Evolutionary conservation across 1,284 basidiomycete species (phyloP), one percentile per base, ranked within the genome.

Genomic region (Cutaneotrichosporon curvatum): DNA sequence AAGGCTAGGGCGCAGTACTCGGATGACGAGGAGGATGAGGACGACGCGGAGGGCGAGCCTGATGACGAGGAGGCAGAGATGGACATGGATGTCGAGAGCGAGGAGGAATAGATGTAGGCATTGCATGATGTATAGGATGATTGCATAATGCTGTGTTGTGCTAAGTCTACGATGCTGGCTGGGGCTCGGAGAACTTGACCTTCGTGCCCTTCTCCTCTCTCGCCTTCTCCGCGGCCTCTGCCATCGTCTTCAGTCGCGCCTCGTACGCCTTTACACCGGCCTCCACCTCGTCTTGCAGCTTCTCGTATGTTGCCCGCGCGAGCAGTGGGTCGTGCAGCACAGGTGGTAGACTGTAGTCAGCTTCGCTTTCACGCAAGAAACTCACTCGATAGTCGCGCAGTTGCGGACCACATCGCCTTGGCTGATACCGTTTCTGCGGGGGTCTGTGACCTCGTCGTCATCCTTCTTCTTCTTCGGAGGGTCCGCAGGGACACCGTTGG

Each of bases 41-140:
- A 50, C 28, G 43, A 42, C 20, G 57, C 38, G 10, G 58, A 57
- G 16, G 50, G 51, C 14, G 42, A 44, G 25, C 25, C 42, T 8
- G 59, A 61, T 16, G 59, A 55, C 19, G 59, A 46, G 8, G 59
- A 60, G 36, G 40, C 40, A 1, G 61, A 67, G 23, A 61, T 62
- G 58, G 67, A 60, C 34, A 65, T 69, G 63, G 67, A 68, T 40
- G 56, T 67, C 36, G 66, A 70, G 61, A 70, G 65, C 41, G 65
- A 70, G 53, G 65, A 66, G 32, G 65, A 66, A 32, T 52, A 44
- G n/a, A 41, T 15, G 8, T n/a, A 10, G 8, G 32, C 32, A 34
- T 28, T n/a, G 28, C 28, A 34, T 14, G 14, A 34, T 34, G 32
- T 9, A 34, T 34, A 9, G 16, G 8, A 34, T 14, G 32, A 9